phyloP scores from a whole-genome alignment of 495 filamentous ascomycete genomes.

The Rhizodiscina lignyota region DNA sequence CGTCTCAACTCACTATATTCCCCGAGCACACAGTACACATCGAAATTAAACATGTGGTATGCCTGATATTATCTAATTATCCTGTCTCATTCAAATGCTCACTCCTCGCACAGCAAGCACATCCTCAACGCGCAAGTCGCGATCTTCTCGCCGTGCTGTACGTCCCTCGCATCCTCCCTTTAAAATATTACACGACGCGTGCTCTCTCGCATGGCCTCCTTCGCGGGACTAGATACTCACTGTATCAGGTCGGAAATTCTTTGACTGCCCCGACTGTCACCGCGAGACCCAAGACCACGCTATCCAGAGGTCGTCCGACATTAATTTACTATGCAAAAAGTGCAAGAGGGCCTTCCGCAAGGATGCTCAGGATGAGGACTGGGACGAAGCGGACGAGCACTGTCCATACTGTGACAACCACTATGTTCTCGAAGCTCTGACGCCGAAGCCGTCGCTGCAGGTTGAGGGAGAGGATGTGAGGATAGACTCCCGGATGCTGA shows the following conservation, averaged over 20 bases:
- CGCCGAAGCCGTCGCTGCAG: conserved; percentile 60
- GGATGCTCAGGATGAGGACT: conserved; percentile 74
- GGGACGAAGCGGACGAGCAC: conserved; percentile 64
- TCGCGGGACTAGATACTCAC: not conserved
- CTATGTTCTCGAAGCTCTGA: conserved; percentile 77
- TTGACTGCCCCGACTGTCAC: conserved; percentile 96
- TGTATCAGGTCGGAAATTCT: conserved; percentile 73
- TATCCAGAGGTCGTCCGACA: conserved; percentile 62
- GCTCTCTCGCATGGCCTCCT: not conserved
- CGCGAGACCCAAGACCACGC: conserved; percentile 55
- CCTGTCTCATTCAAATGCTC: no score
- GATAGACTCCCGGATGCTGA: conserved; percentile 74
- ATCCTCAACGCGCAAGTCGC: conserved; percentile 94
- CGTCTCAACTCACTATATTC: no score
- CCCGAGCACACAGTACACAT: no score
- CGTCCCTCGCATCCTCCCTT: conserved; percentile 14
- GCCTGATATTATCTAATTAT: no score
- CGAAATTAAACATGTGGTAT: no score
- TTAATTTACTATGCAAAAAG: conserved; percentile 95
- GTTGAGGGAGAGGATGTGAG: conserved; percentile 84
- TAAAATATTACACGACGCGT: not conserved
- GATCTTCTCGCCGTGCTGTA: conserved; percentile 91
- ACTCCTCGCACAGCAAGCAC: conserved; percentile 78
- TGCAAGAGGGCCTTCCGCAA: conserved; percentile 97
- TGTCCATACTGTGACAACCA: conserved; percentile 99